Evolutionary conservation across 352 stramenopile species (phyloP), one percentile per base, ranked within the genome.

Genomic region (Salisapilia sapeloensis): DNA sequence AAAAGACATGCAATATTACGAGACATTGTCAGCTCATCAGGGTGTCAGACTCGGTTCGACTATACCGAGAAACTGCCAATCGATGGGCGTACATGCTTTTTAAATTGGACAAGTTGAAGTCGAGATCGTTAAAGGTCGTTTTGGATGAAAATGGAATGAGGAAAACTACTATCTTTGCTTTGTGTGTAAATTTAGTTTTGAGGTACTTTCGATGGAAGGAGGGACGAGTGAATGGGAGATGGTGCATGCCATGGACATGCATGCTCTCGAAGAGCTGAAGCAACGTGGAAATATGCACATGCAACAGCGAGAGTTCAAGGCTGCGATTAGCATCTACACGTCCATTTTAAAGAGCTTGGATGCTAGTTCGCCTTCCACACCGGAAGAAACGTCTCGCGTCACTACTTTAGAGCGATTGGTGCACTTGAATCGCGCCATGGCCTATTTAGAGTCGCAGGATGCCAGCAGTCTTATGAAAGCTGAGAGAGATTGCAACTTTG

Each of bases 1-100:
- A 90, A 90, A 52, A 52, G 63, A 58, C 54, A 55, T 90, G 74
- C 74, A 50, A 90, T 70, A 90, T 35, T 40, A 55, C 30, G 21
- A 31, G 24, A 26, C 17, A 11, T 28, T 33, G 32, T 8, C 24
- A 50, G 60, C 46, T 46, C 60, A 51, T 83, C 71, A 64, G 74
- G 74, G 74, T 90, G 74, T 90, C 74, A 84, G 74, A 60, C 56
- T 65, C 81, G 70, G 56, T 66, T 61, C 40, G 56, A 19, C 27
- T 31, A 38, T 39, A 38, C 74, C 53, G 66, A 82, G 62, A 61
- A 59, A 62, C 70, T 84, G 74, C 74, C 74, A 89, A 89, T 89
- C 66, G 70, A 83, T 60, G 54, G 42, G 44, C 60, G 19, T 26
- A 67, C 64, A 89, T 64, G 9, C 32, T 24, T 50, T 45, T 50